These are phyloP conservation scores for Diatrype stigma DNA, from an alignment of 2,329 filamentous ascomycete species.

Conservation along the genomic window DNA sequence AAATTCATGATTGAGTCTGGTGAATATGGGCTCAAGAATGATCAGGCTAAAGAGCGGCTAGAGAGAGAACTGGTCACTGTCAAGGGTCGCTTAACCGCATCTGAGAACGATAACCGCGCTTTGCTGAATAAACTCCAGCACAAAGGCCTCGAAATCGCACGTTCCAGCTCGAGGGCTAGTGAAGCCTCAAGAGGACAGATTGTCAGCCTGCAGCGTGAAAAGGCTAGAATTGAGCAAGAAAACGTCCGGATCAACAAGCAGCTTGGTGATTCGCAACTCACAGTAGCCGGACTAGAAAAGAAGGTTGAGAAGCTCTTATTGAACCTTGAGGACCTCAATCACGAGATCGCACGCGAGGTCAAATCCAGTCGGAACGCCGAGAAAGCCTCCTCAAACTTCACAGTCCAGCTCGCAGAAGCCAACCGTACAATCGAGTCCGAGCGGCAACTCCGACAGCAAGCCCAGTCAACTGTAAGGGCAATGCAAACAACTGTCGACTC, in stretches of 20 bases:
- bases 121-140: constrained; percentile 97
- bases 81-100: constrained; percentile 83
- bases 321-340: constrained; percentile 84
- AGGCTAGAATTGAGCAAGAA: constrained; percentile 76
- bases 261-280: constrained; percentile 78
- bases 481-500: constrained; percentile 76
- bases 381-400: constrained; percentile 75
- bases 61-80: constrained; percentile 88
- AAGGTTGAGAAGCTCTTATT: constrained; percentile 89
- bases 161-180: constrained; percentile 79
- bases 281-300: constrained; percentile 82
- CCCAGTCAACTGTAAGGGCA: constrained; percentile 78
- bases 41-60: constrained; percentile 89
- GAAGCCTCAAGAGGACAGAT: constrained; percentile 80
- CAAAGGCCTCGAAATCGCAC: constrained; percentile 92
- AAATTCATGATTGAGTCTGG: constrained; percentile 86
- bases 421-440: constrained; percentile 90
- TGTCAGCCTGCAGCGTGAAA: constrained; percentile 74
- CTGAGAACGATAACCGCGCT: constrained; percentile 92
- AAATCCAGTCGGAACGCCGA: constrained; percentile 88
- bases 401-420: constrained; percentile 79
- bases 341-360: constrained; percentile 85
- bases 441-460: constrained; percentile 76
- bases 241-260: constrained; percentile 77
- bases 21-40: constrained; percentile 82